These are phyloP conservation scores for Madurella mycetomatis DNA, from an alignment of 2,329 filamentous ascomycete genomes.

Conservation along the genomic window DNA sequence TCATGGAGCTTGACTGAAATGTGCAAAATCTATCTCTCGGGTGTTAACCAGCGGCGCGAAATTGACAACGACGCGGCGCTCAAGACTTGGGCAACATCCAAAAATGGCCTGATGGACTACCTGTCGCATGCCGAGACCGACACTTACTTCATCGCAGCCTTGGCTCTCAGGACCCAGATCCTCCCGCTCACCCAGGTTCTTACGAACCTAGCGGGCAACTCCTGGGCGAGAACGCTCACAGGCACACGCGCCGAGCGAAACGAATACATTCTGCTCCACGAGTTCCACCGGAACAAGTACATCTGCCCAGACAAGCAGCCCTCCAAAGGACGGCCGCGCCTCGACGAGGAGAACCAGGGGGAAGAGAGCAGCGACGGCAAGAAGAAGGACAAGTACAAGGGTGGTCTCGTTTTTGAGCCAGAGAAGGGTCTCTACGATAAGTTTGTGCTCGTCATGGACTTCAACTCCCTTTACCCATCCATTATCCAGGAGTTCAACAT, in stretches of 20 bases:
- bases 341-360: constrained; percentile 65
- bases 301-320: constrained; percentile 94
- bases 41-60: constrained; percentile 69
- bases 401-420: constrained; percentile 95
- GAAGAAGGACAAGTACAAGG: constrained; percentile 99
- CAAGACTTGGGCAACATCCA: constrained; percentile 78
- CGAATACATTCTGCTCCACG: constrained; percentile 97
- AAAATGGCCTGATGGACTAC: constrained; percentile 86
- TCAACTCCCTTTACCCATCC: constrained; percentile 96
- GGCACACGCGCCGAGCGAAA: constrained; percentile 96
- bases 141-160: constrained; percentile 90
- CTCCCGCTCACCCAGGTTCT: constrained; percentile 90
- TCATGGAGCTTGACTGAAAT: constrained; percentile 98
- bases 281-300: constrained; percentile 95
- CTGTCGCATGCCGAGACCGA: constrained; percentile 91
- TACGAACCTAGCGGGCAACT: constrained; percentile 95
- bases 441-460: constrained; percentile 98
- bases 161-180: constrained; percentile 86
- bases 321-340: constrained; percentile 68
- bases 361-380: constrained; percentile 71
- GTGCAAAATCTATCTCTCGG: constrained; percentile 82
- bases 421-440: constrained; percentile 98
- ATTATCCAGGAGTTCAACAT: constrained; percentile 99
- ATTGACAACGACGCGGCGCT: constrained; percentile 84
- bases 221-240: constrained; percentile 92